Conservation (phyloP, 495 filamentous ascomycete genomes). For the Elaphomyces granulatus region DNA sequence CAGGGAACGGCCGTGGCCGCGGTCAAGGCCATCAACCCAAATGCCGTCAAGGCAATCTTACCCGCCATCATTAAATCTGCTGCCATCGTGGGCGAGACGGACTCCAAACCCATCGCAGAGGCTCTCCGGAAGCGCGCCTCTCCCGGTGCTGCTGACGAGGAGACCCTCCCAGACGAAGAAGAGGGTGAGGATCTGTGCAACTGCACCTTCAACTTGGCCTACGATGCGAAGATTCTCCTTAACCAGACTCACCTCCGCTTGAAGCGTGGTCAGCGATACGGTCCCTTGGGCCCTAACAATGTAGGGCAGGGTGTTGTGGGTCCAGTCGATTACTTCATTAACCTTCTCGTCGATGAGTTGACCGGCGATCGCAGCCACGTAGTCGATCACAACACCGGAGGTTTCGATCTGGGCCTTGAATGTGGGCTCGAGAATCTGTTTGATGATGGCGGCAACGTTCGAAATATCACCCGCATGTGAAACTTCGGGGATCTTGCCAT, state of each 20-base stretch:
- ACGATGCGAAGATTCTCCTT: constrained; percentile 98
- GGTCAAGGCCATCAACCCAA: constrained; percentile 76
- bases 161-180: constrained; percentile 77
- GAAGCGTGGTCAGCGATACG: constrained; percentile 98
- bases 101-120: constrained; percentile 60
- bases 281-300: constrained; percentile 97
- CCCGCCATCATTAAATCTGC: constrained; percentile 67
- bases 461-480: constrained; percentile 71
- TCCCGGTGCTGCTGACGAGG: constrained; percentile 59
- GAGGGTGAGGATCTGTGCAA: constrained; percentile 99
- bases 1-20: constrained; percentile 63
- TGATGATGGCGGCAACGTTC: constrained; percentile 64
- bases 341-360: constrained; percentile 98
- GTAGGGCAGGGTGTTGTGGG: constrained; percentile 66
- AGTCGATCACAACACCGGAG: constrained; percentile 62
- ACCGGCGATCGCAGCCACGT: constrained; percentile 78
- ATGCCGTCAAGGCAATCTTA: constrained; percentile 83
- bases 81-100: constrained; percentile 67
- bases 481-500: constrained; percentile 95
- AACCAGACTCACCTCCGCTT: constrained; percentile 95
- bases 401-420: constrained; percentile 53
- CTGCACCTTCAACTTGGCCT: constrained; percentile 98
- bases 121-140: constrained; percentile 77
- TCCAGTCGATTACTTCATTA: constrained; percentile 62
- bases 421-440: constrained; percentile 57